These are phyloP conservation scores for Nitzschia palea DNA, from an alignment of 108 stramenopile genomes.

Conservation along the genomic window DNA sequence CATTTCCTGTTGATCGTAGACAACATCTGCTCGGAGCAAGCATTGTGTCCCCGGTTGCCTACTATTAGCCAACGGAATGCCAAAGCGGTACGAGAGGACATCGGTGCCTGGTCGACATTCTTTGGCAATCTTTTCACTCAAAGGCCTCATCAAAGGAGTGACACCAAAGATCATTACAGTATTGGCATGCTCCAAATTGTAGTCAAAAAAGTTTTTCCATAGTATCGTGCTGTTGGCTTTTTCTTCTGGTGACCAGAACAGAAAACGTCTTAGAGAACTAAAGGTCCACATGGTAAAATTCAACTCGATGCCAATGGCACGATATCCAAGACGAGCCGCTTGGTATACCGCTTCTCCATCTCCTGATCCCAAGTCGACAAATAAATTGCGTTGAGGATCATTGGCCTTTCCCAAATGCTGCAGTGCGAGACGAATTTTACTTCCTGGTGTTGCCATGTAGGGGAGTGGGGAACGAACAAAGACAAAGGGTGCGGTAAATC, in stretches of 20 bases:
- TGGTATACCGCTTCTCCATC: constrained; percentile 75
- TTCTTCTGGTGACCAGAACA: constrained; percentile 37
- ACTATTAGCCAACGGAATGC: constrained; percentile 43
- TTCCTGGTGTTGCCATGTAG: constrained; percentile 80
- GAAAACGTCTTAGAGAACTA: constrained; percentile 51
- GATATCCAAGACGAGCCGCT: constrained; percentile 45
- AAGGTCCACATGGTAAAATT: constrained; percentile 71
- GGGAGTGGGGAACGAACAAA: constrained; percentile 53
- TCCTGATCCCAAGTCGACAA: constrained; percentile 73
- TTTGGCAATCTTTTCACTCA: constrained; percentile 55
- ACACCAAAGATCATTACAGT: constrained; percentile 85
- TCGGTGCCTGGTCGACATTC: constrained; percentile 57
- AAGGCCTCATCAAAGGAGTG: constrained; percentile 54
- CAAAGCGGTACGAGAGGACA: constrained; percentile 80
- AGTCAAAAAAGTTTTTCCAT: constrained; percentile 51
- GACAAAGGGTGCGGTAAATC: constrained; percentile 67
- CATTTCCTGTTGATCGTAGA: constrained; percentile 85
- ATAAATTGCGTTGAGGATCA: constrained; percentile 26
- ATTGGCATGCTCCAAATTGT: constrained; percentile 41
- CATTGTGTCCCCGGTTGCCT: not conserved
- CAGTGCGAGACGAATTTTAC: constrained; percentile 63
- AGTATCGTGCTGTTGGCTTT: constrained; percentile 36
- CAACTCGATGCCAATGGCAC: constrained; percentile 69
- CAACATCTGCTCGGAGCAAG: constrained; percentile 43
- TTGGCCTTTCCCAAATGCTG: constrained; percentile 26